Percentiles rank a stretch among this genome's conserved stretches.
phyloP scores from a whole-genome alignment of 202 grass and related monocot species.

The Dendrocalamus latiflorus region DNA sequence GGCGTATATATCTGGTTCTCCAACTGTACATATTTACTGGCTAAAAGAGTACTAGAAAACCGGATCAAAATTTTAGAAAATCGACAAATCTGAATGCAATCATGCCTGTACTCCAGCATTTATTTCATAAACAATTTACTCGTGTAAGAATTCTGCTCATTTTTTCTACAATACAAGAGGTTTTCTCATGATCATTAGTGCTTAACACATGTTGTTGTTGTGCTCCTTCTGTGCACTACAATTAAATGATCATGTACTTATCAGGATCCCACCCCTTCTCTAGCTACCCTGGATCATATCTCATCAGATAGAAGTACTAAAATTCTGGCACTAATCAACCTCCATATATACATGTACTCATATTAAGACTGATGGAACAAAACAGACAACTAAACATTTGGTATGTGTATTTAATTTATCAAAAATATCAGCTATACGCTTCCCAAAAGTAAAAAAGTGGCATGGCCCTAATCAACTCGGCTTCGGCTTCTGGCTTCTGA shows the following conservation, averaged over 20 bases:
- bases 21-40: neutral
- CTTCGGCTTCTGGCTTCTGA: no score
- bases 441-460: neutral
- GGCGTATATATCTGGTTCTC: neutral
- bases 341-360: neutral
- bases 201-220: slow-evolving; percentile 1
- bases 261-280: neutral
- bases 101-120: neutral
- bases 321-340: neutral
- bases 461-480: no score
- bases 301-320: neutral
- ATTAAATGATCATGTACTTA: slow-evolving; percentile 9
- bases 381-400: neutral
- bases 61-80: neutral
- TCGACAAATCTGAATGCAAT: neutral
- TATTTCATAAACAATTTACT: neutral
- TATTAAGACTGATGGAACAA: slow-evolving; percentile 4
- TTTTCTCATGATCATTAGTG: neutral
- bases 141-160: neutral
- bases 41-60: neutral
- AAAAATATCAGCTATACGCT: neutral
- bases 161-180: neutral
- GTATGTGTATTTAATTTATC: neutral
- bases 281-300: neutral
- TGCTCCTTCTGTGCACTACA: neutral